A percentile compares a stretch with the other conserved stretches of the same genome.
Evolutionary conservation across 345 rosid species (phyloP).

Genomic region (Lumnitzera racemosa): DNA sequence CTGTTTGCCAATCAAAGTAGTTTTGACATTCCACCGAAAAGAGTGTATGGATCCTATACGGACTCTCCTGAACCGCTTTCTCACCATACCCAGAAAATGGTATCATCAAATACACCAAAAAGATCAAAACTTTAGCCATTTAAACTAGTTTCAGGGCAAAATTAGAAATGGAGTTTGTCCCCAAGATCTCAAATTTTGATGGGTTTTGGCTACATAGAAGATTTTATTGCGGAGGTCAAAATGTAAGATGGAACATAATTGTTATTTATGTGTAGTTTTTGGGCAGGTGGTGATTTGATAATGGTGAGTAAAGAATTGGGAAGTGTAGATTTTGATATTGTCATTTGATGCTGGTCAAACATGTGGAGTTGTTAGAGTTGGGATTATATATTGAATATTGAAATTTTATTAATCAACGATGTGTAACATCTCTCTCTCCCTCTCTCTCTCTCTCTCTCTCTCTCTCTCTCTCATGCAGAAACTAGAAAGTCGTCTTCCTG

Average conservation of each 20-base stretch:
- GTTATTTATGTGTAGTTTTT: neutral
- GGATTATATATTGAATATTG: constrained; percentile 13
- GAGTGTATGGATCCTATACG: constrained; percentile 86
- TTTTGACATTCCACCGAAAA: constrained; percentile 95
- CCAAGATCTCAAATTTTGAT: neutral
- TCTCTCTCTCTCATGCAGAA: too few species aligned
- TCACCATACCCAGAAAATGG: constrained; percentile 23
- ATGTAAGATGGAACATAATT: neutral
- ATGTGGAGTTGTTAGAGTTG: constrained; percentile 2
- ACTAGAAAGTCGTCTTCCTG: too few species aligned
- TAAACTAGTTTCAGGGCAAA: constrained; percentile 22
- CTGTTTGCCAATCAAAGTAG: constrained; percentile 99
- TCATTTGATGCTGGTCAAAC: neutral
- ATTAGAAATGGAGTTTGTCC: constrained; percentile 7
- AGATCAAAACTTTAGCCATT: constrained; percentile 30
- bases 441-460: too few species aligned
- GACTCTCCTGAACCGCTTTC: constrained; percentile 33
- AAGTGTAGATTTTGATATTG: neutral
- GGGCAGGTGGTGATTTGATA: neutral
- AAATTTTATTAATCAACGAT: too few species aligned
- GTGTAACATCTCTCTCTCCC: too few species aligned
- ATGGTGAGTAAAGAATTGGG: neutral
- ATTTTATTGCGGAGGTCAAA: neutral
- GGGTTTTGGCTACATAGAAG: neutral
- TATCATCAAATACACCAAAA: constrained; percentile 5